Conservation (phyloP, 2,329 filamentous ascomycete species). For the Beauveria caledonica region DNA sequence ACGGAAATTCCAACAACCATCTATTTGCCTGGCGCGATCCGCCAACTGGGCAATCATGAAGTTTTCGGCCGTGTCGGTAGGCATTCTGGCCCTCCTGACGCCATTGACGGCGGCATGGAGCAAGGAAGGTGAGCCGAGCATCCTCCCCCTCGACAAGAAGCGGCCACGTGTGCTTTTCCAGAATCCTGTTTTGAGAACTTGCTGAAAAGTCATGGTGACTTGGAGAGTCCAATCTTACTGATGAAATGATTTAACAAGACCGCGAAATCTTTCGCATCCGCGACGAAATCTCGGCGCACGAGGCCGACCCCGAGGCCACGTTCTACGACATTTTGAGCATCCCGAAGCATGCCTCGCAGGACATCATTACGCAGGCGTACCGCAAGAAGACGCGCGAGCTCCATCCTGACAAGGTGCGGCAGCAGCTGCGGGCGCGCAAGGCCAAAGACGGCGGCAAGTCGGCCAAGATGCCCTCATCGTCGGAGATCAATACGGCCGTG, state of each 20-base stretch:
- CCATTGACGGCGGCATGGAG: conserved; percentile 69
- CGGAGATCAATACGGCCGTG: conserved; percentile 68
- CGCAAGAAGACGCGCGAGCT: conserved; percentile 75
- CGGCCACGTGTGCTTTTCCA: conserved; percentile 1
- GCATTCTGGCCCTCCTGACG: conserved; percentile 60
- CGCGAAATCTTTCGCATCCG: conserved; percentile 95
- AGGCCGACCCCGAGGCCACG: conserved; percentile 64
- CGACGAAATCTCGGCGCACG: conserved; percentile 77
- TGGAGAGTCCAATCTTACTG: neutral
- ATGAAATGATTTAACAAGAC: conserved; percentile 47
- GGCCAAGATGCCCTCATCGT: conserved; percentile 61
- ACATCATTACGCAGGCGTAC: conserved; percentile 91
- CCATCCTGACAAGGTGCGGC: conserved; percentile 94
- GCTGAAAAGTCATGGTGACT: neutral
- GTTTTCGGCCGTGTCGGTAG: conserved; percentile 55
- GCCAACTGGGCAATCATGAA: conserved; percentile 55
- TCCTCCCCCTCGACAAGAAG: neutral
- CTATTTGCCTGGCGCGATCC: neutral
- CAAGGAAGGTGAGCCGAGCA: conserved; percentile 61
- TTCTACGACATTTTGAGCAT: conserved; percentile 95
- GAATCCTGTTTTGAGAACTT: neutral
- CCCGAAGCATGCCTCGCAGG: conserved; percentile 61
- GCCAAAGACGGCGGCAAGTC: conserved; percentile 55
- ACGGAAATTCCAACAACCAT: conserved; percentile 4
- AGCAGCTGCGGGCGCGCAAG: conserved; percentile 65